Evolutionary conservation across 2,329 filamentous ascomycete species (phyloP).

Genomic region (Shiraia sp.): DNA sequence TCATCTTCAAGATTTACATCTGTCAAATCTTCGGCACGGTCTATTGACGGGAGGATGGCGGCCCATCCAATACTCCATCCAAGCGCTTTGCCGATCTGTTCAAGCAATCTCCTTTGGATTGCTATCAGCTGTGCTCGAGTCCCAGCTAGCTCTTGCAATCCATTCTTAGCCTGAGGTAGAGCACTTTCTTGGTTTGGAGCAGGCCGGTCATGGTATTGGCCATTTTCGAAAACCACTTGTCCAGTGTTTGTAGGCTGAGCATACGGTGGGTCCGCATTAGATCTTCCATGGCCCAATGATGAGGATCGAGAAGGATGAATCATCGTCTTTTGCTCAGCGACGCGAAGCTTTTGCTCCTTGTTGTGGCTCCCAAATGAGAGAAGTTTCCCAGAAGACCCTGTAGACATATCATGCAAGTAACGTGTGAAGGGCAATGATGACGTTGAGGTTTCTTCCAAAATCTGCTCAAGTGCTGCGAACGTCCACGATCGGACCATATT

Average conservation of each 20-base stretch:
- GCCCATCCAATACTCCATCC: conserved; percentile 81
- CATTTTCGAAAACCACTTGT: conserved; percentile 46
- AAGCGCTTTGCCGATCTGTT: conserved; percentile 70
- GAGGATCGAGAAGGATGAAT: conserved; percentile 69
- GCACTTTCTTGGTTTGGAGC: conserved; percentile 23
- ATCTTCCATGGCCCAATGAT: conserved; percentile 55
- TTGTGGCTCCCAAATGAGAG: conserved; percentile 55
- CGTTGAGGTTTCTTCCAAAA: conserved; percentile 74
- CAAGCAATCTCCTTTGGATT: conserved; percentile 77
- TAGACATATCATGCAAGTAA: conserved; percentile 21
- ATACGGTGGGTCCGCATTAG: conserved; percentile 39
- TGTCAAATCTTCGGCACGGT: conserved; percentile 34
- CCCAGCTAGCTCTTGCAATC: conserved; percentile 80
- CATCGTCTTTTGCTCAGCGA: conserved; percentile 71
- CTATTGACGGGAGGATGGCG: conserved; percentile 32
- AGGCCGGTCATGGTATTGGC: conserved; percentile 39
- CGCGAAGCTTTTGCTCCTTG: conserved; percentile 64
- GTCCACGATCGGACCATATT: conserved; percentile 78
- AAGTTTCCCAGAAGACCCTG: conserved; percentile 47
- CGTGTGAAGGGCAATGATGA: conserved; percentile 67
- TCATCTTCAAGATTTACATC: conserved; percentile 43
- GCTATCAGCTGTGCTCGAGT: conserved; percentile 80
- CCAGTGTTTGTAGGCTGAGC: conserved; percentile 28
- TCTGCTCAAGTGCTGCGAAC: conserved; percentile 75
- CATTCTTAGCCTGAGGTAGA: conserved; percentile 49